Evolutionary conservation across 768 basidiomycete species (phyloP), one percentile per base, ranked within the genome.

Genomic region (Tylopilus sp.): DNA sequence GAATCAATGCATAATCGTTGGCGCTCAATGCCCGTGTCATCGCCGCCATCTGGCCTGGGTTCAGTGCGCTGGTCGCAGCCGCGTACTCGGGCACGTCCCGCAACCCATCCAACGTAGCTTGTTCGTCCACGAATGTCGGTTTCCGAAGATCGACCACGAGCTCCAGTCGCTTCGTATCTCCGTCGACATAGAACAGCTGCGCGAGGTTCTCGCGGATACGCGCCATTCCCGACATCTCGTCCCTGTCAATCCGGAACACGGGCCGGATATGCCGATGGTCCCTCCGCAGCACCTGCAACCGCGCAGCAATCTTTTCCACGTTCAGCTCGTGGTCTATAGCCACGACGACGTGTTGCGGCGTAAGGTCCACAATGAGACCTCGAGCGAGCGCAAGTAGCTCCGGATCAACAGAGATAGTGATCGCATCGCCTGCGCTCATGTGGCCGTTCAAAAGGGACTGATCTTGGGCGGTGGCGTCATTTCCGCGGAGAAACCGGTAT

Each of bases 141-240:
- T 70, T 58, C 22, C 76, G 76, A 31, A 96, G 78, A 66, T 98
- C 91, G 6, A 99, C 97, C 22, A 98, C 77, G 29, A 96, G 78
- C 50, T 80, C 73, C 6, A 92, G 74, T 17, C 87, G 79, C 37
- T 77, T 76, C 21, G 74, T 64, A 57, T 96, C 90, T 4, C 86
- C 89, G 16, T 85, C 80, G 0, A 79, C 82, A 62, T 91, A 92
- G 72, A 98, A 98, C 11, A 98, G 63, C 50, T 86, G 86, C 0
- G 94, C 87, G 40, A 98, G 83, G 62, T 97, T 98, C 58, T 92
- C 86, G 10, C 97, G 80, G 65, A 99, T 85, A 19, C 92, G 81
- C 37, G 84, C 83, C 84, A 98, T 87, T 1, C 94, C 92, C 6
- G 84, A 82, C 45, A 98, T 72, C 68, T 98, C 97, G 66, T 98